A percentile compares a stretch with the other conserved stretches of the same genome.
These are phyloP conservation scores for Lathyrus sativus DNA, from an alignment of 306 rosid genomes.

Conservation along the genomic window DNA sequence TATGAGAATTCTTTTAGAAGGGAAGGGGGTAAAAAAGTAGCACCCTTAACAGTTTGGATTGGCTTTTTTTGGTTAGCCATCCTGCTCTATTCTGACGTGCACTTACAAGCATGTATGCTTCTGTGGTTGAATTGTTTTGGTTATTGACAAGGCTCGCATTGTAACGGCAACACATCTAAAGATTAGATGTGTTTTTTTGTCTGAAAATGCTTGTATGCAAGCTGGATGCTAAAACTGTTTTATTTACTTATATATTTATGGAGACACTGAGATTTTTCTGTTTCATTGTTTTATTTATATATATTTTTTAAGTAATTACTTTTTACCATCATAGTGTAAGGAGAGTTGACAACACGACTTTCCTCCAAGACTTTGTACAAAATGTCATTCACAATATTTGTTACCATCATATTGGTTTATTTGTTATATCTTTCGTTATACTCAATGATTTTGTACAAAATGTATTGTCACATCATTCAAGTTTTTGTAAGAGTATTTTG, in stretches of 20 bases:
- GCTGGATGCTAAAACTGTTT: not conserved
- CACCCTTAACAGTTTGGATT: not conserved
- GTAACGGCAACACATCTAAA: not conserved
- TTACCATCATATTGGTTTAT: no score
- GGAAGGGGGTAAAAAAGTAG: not conserved
- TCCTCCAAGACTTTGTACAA: no score
- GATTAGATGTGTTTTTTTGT: slow-evolving; percentile 24
- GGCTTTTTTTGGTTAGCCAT: not conserved
- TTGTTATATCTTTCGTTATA: no score
- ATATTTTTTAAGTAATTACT: no score
- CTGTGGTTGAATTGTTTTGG: slow-evolving; percentile 9
- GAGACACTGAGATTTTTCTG: not conserved
- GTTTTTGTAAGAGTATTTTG: no score
- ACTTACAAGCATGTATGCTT: not conserved
- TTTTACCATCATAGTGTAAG: no score
- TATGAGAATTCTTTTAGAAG: not conserved
- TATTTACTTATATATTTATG: not conserved
- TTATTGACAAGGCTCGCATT: not conserved
- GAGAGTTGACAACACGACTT: no score
- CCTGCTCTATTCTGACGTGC: not conserved
- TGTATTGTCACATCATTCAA: no score
- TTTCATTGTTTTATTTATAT: not conserved
- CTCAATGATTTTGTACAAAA: no score
- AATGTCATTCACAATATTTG: no score
- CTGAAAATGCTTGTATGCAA: not conserved